Evolutionary conservation across 331 rosid genomes (phyloP), one percentile per base, ranked within the genome.

Genomic region (Malus hybrid): DNA sequence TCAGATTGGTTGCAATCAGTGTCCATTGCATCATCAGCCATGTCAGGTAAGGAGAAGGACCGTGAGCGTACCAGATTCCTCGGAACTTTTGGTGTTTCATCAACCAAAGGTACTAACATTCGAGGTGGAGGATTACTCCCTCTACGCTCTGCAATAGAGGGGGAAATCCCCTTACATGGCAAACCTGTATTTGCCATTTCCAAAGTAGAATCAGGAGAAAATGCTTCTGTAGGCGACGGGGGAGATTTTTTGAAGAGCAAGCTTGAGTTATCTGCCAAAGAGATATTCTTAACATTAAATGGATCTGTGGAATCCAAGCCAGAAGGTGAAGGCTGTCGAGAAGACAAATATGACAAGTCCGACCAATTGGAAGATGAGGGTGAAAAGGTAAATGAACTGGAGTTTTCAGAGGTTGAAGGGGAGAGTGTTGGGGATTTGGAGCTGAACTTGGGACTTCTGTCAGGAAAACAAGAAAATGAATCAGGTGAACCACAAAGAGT

Each of bases 281-380:
- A 71, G 55, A 77, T 73, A 68, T 86, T 87, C 81, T 76, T 88
- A 42, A 56, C 76, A 78, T 70, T 36, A 68, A 80, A 71, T 24
- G 83, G 87, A 69, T 91, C 93, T 13, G 83, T 54, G 36, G 91
- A 79, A 50, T 86, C 97, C 67, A 86, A 70, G 79, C 92, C 83
- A 34, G 96, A 91, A 69, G 97, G 97, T 20, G 95, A 90, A 75
- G 95, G 95, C 77, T 85, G 98, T 80, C 67, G 89, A 62, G 98
- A 88, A 52, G 97, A 89, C 66, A 86, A 29, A 80, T 66, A 82
- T 15, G 96, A 93, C 80, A 87, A 82, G 77, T 93, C 96, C 13
- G 98, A 91, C 98, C 95, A 93, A 73, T 88, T 86, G 50, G 95
- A 90, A 32, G 98, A 94, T 3, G 95, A 88, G 12, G 97, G 98